Evolutionary conservation across 805 yeast genomes (phyloP), one percentile per base, ranked within the genome.

Genomic region (Maudiozyma barnettii): DNA sequence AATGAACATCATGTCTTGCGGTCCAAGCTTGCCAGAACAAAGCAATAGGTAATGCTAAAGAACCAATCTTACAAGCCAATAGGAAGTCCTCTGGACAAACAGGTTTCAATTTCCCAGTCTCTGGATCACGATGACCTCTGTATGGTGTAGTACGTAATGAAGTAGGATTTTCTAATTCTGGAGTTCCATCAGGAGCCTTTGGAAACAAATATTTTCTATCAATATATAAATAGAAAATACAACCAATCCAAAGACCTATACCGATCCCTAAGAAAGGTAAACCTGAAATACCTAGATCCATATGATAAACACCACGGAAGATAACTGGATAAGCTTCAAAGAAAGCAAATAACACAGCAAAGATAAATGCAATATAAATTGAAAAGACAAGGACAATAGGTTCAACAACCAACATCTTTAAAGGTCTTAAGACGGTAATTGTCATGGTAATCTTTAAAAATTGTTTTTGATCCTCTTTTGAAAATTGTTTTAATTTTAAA

Each of bases 1-100:
- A 85, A 59, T 82, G 90, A 23, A 84, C 78, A 29, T 57, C 55
- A 2, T 54, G 45, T 55, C 77, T 73, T 9, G 85, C 74, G 3
- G 90, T 74, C 95, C 95, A 85, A 6, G 82, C 95, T 48, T 84
- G 70, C 95, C 93, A 85, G 66, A 85, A 84, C 49, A 85, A 68
- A 0, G 84, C 73, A 37, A 81, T 71, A 4, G 89, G 89, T 51
- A 85, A 69, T 14, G 76, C 74, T 20, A 81, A 61, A 2, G 87
- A 78, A 38, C 91, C 95, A 50, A 82, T 63, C 57, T 82, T 78
- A 55, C 83, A 81, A 5, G 81, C 67, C 18, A 79, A 54, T 49
- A 84, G 69, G 54, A 82, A 72, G 4, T 72, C 58, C 61, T 83
- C 90, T 14, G 91, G 89, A 1, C 74, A 66, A 38, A 75, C 76